Evolutionary conservation across 768 basidiomycete species (phyloP).

Genomic region (Harrya chromipes): DNA sequence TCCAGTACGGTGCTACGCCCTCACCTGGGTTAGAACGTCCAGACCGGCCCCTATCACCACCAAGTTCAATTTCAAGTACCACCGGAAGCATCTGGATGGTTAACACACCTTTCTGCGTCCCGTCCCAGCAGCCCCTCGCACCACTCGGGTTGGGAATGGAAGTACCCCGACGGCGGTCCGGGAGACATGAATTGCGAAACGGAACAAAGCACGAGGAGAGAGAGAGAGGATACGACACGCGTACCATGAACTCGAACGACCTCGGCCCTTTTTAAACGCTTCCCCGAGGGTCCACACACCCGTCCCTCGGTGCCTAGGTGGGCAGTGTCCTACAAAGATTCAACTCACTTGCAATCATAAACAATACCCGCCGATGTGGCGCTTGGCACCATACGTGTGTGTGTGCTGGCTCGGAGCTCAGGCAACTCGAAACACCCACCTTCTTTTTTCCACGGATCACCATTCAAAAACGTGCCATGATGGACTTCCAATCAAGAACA

Average conservation of each 20-base stretch:
- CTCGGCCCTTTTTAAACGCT: conserved; percentile 3
- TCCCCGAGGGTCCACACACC: not conserved
- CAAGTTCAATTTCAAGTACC: not conserved
- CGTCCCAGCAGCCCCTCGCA: not conserved
- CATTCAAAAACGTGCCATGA: no score
- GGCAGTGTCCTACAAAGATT: no score
- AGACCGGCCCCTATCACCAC: conserved; percentile 3
- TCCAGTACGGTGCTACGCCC: conserved; percentile 1
- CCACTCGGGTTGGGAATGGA: not conserved
- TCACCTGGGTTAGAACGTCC: not conserved
- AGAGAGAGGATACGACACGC: not conserved
- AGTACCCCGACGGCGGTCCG: not conserved
- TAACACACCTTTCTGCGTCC: conserved; percentile 5
- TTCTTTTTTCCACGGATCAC: not conserved
- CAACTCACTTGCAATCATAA: no score
- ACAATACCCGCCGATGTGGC: conserved; percentile 8
- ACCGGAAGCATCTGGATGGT: not conserved
- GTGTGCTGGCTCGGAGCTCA: not conserved
- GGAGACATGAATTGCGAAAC: conserved; percentile 1
- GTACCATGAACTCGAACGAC: not conserved
- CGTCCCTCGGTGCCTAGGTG: not conserved
- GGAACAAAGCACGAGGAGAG: not conserved
- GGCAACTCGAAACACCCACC: conserved; percentile 10
- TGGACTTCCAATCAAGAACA: no score
- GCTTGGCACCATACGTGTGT: not conserved